Conservation (phyloP, 2,329 filamentous ascomycete genomes). For the Colletotrichum sp. region DNA sequence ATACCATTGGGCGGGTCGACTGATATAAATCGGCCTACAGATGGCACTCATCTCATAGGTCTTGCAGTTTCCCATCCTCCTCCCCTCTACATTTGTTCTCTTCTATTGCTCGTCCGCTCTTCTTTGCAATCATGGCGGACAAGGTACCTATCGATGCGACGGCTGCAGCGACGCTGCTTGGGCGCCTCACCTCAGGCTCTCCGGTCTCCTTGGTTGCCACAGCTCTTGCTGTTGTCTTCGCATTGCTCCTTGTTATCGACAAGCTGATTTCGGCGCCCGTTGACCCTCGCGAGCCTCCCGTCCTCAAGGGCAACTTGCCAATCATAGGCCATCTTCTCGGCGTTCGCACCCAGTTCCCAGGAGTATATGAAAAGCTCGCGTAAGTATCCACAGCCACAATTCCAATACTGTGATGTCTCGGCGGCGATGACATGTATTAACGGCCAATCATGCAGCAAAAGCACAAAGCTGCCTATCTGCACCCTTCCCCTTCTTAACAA, state of each 20-base stretch:
- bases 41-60: not conserved
- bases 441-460: constrained; percentile 21
- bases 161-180: not conserved
- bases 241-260: not conserved
- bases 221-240: not conserved
- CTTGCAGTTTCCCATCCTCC: not conserved
- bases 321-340: constrained; percentile 52
- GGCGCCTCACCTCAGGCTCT: not conserved
- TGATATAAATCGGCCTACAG: not conserved
- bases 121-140: not conserved
- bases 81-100: not conserved
- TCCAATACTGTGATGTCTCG: not conserved
- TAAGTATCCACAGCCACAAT: constrained; percentile 23
- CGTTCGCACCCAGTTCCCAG: constrained; percentile 38
- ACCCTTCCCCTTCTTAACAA: constrained; percentile 48
- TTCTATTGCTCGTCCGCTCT: not conserved
- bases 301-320: constrained; percentile 44
- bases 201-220: not conserved
- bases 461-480: constrained; percentile 37
- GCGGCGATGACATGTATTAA: not conserved
- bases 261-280: constrained; percentile 13
- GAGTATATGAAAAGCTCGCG: constrained; percentile 43
- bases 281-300: constrained; percentile 45
- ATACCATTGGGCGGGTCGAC: not conserved
- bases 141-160: not conserved